These are phyloP conservation scores for Entrophospora sp. DNA, from an alignment of 192 early-diverging fungal species.

Conservation along the genomic window DNA sequence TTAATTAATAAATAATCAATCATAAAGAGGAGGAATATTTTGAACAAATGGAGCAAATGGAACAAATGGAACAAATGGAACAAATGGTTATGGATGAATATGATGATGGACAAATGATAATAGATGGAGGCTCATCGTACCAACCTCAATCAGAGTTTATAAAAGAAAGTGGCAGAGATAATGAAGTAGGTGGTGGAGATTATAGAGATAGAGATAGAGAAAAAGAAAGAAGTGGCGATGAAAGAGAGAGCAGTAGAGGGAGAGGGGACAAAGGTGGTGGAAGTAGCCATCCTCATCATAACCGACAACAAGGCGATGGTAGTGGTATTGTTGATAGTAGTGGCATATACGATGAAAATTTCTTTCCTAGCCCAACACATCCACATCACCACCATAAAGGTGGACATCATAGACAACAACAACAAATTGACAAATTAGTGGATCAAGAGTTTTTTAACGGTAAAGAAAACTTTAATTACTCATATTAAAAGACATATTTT, in stretches of 20 bases:
- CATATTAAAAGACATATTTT: not conserved
- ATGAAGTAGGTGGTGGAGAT: too few species aligned
- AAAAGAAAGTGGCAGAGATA: not conserved
- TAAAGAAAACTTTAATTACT: not conserved
- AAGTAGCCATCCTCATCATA: too few species aligned
- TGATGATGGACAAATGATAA: not conserved
- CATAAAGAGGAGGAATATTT: too few species aligned
- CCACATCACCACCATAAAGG: constrained; percentile 3
- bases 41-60: too few species aligned
- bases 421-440: constrained; percentile 11
- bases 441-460: constrained; percentile 21
- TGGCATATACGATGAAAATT: not conserved
- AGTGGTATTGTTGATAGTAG: too few species aligned
- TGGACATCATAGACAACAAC: constrained; percentile 19
- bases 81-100: constrained; percentile 19
- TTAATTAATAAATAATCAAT: too few species aligned
- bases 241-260: too few species aligned
- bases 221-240: too few species aligned
- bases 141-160: not conserved
- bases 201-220: too few species aligned
- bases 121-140: constrained; percentile 1
- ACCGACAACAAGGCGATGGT: too few species aligned
- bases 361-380: not conserved
- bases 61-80: not conserved
- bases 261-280: too few species aligned